A percentile compares a stretch with the other conserved stretches of the same genome.
phyloP scores from a whole-genome alignment of 2,329 filamentous ascomycete genomes.

The Diplodia seriata region DNA sequence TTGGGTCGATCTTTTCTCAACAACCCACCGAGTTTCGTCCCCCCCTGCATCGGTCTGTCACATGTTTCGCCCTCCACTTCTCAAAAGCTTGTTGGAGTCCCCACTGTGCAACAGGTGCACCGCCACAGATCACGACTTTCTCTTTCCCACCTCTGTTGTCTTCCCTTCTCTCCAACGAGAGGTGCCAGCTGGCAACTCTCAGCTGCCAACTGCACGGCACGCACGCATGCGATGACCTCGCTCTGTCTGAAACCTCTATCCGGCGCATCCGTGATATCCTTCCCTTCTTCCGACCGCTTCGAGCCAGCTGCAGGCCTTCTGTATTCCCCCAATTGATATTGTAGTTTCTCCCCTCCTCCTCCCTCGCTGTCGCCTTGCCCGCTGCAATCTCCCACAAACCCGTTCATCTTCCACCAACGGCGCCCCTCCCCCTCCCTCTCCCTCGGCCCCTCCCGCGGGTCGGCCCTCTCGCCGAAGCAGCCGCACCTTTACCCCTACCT shows the following conservation, averaged over 20 bases:
- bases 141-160: neutral
- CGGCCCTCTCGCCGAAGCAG: neutral
- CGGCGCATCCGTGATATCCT: neutral
- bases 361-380: neutral
- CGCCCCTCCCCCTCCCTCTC: neutral
- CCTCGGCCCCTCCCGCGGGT: neutral
- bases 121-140: conserved; percentile 9
- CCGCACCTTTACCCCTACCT: conserved; percentile 8
- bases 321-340: neutral
- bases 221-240: neutral
- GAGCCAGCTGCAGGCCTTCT: neutral
- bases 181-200: neutral
- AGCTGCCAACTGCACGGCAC: neutral
- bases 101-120: conserved; percentile 1
- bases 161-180: neutral
- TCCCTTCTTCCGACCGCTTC: neutral
- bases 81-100: neutral
- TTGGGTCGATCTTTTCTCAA: conserved; percentile 7
- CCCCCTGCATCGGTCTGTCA: conserved; percentile 2
- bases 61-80: neutral
- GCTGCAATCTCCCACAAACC: neutral
- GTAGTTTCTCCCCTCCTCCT: neutral
- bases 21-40: conserved; percentile 4
- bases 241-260: neutral
- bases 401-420: neutral